Percentiles rank a stretch among this genome's conserved stretches.
Evolutionary conservation across 1,284 basidiomycete species (phyloP).

Genomic region (Melanopsichium pennsylvanicum): DNA sequence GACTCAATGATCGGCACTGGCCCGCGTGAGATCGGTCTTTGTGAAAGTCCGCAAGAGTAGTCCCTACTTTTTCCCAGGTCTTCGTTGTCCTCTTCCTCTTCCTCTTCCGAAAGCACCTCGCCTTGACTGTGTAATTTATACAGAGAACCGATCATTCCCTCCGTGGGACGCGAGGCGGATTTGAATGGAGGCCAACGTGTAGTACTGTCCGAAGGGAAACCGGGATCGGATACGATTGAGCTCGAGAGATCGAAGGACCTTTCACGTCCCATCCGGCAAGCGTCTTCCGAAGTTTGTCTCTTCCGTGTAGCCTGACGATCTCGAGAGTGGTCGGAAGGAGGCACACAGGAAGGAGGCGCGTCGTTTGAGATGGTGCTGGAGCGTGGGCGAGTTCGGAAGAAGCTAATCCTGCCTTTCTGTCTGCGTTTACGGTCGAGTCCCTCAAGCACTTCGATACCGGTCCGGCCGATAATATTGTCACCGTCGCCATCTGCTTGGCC

Average conservation of each 20-base stretch:
- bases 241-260: constrained; percentile 20
- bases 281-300: constrained; percentile 7
- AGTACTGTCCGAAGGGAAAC: constrained; percentile 1
- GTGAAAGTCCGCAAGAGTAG: not conserved
- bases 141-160: constrained; percentile 17
- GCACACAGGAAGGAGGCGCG: not conserved
- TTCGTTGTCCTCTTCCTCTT: constrained; percentile 26
- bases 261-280: not conserved
- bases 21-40: not conserved
- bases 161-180: constrained; percentile 11
- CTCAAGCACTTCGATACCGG: constrained; percentile 56
- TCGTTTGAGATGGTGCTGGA: constrained; percentile 23
- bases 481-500: not conserved
- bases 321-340: not conserved
- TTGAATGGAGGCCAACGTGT: constrained; percentile 15
- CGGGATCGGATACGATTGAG: constrained; percentile 45
- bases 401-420: constrained; percentile 8
- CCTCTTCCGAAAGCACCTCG: constrained; percentile 39
- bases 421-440: constrained; percentile 38
- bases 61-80: not conserved
- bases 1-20: constrained; percentile 20
- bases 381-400: constrained; percentile 23
- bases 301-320: not conserved
- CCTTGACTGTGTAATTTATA: constrained; percentile 28
- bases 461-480: constrained; percentile 31